These are phyloP conservation scores for Erodium trifolium DNA, from an alignment of 441 rosid genomes.

Conservation along the genomic window DNA sequence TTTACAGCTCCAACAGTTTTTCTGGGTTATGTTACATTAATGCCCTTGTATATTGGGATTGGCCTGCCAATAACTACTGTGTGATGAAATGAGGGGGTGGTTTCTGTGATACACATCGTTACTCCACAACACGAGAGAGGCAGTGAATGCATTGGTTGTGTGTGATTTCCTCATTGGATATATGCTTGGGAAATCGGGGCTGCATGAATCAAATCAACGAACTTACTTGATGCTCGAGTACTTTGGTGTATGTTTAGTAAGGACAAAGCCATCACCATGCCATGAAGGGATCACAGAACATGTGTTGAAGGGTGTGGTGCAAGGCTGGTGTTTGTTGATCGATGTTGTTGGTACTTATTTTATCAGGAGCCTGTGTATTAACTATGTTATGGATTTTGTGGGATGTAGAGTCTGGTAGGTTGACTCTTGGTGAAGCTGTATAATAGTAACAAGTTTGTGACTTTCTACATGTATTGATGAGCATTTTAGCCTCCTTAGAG, in stretches of 20 bases:
- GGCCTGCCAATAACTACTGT: constrained; percentile 4
- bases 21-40: neutral
- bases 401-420: neutral
- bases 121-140: constrained; percentile 1
- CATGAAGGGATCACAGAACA: neutral
- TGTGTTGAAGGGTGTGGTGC: no score
- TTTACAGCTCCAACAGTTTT: neutral
- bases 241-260: neutral
- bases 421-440: neutral
- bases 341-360: no score
- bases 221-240: neutral
- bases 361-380: no score
- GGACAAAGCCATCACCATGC: neutral
- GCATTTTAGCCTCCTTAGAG: neutral
- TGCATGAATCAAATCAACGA: neutral
- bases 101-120: neutral
- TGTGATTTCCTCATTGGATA: neutral
- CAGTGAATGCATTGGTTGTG: constrained; percentile 1
- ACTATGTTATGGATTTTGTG: neutral
- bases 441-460: neutral
- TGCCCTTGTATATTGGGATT: neutral
- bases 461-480: neutral
- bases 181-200: neutral
- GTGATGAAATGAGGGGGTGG: neutral
- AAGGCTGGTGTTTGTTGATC: no score